These are phyloP conservation scores for Aspergillus indologenus DNA, from an alignment of 495 filamentous ascomycete species.

Conservation along the genomic window DNA sequence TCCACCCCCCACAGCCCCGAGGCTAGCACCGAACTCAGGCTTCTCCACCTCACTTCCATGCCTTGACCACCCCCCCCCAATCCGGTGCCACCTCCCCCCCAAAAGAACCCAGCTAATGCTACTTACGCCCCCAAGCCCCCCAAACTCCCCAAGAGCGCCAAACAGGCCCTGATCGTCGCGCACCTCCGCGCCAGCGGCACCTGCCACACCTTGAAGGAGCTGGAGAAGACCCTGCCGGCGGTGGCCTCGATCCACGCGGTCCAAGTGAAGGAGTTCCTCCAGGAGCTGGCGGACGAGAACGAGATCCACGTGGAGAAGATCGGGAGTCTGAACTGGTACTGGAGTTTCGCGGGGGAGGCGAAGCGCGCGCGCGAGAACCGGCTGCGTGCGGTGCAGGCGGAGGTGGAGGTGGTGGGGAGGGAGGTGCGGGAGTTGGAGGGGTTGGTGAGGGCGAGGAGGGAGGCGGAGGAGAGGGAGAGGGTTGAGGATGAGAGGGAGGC, in stretches of 20 bases:
- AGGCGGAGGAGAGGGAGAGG: constrained; percentile 19
- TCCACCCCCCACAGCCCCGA: no score
- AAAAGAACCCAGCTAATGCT: background rate
- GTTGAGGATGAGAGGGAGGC: constrained; percentile 16
- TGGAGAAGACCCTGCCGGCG: constrained; percentile 65
- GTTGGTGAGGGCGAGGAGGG: constrained; percentile 24
- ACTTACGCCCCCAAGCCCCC: constrained; percentile 46
- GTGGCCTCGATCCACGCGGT: constrained; percentile 67
- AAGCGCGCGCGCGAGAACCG: constrained; percentile 49
- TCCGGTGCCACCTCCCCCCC: background rate
- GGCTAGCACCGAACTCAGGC: no score
- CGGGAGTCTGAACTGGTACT: constrained; percentile 80
- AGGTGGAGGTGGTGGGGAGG: constrained; percentile 50
- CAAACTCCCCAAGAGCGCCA: constrained; percentile 59
- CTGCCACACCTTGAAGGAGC: constrained; percentile 70
- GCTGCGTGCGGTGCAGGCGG: constrained; percentile 49
- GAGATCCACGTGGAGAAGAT: constrained; percentile 74
- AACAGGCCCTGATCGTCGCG: constrained; percentile 58
- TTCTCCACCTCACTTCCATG: background rate
- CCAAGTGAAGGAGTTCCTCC: constrained; percentile 68
- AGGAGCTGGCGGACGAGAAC: constrained; percentile 60
- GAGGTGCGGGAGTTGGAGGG: constrained; percentile 20
- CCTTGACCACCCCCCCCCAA: background rate
- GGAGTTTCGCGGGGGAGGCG: constrained; percentile 66
- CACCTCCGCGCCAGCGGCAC: constrained; percentile 62